Conservation (phyloP, 2,329 filamentous ascomycete genomes). For the Fusarium sp. region DNA sequence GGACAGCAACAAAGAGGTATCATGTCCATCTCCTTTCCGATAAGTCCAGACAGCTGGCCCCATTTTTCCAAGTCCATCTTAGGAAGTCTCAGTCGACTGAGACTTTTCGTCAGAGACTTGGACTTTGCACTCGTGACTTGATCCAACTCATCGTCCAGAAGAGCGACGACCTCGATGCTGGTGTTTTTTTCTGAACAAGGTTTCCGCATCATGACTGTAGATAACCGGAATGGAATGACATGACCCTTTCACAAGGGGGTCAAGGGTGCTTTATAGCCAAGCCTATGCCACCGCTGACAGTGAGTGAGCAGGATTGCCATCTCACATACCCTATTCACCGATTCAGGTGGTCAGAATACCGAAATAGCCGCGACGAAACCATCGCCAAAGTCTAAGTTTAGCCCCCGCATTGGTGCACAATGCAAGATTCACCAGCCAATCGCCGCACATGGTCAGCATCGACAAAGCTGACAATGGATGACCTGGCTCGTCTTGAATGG, state of each 20-base stretch:
- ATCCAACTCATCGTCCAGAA: slow-evolving; percentile 61
- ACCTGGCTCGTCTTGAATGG: neutral
- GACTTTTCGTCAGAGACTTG: slow-evolving; percentile 60
- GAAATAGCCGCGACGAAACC: neutral
- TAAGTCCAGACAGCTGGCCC: slow-evolving; percentile 65
- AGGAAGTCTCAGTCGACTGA: slow-evolving; percentile 54
- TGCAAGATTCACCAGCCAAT: neutral
- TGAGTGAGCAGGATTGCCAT: neutral
- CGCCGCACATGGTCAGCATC: no score
- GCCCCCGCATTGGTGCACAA: neutral
- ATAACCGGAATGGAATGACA: neutral
- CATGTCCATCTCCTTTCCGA: slow-evolving; percentile 69
- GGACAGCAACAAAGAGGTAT: slow-evolving; percentile 62
- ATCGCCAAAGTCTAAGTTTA: neutral
- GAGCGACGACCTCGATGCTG: slow-evolving; percentile 61
- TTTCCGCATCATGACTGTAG: slow-evolving; percentile 11
- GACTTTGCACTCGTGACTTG: slow-evolving; percentile 63
- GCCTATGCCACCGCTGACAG: no score
- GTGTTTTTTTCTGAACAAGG: slow-evolving; percentile 31
- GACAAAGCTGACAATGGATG: slow-evolving; percentile 20
- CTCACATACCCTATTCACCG: neutral
- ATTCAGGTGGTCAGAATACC: slow-evolving; percentile 6
- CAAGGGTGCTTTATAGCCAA: slow-evolving; percentile 5
- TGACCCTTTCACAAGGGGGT: neutral
- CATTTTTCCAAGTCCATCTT: slow-evolving; percentile 45